These are phyloP conservation scores for Aspergillus sp. DNA, from an alignment of 2,329 filamentous ascomycete genomes.

Conservation along the genomic window DNA sequence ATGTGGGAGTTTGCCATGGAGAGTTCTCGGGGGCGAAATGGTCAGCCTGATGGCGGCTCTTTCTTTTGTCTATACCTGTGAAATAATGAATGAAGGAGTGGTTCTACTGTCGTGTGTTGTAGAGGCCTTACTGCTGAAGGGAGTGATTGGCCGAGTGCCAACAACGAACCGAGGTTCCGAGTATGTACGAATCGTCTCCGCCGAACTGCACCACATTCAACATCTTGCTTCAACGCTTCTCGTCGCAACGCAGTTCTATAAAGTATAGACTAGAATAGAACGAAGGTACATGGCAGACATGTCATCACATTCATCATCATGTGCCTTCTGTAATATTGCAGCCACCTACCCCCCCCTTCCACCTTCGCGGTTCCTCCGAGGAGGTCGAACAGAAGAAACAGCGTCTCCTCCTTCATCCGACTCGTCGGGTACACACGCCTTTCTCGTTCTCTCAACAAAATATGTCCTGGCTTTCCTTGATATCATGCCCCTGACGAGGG, in stretches of 20 bases:
- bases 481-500: constrained; percentile 80
- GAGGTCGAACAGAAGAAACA: constrained; percentile 15
- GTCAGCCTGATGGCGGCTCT: neutral
- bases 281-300: constrained; percentile 8
- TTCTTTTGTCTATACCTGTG: neutral
- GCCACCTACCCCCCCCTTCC: constrained; percentile 46
- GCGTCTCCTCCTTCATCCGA: constrained; percentile 22
- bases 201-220: neutral
- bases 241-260: neutral
- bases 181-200: no score
- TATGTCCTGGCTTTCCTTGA: constrained; percentile 85
- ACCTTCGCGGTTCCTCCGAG: constrained; percentile 19
- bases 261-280: neutral
- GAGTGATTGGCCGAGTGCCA: neutral
- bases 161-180: constrained; percentile 3
- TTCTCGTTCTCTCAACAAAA: constrained; percentile 74
- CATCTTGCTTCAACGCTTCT: neutral
- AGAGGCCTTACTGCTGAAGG: neutral
- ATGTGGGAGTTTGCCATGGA: no score
- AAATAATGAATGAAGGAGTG: no score
- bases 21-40: neutral
- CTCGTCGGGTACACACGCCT: constrained; percentile 22
- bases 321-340: constrained; percentile 61
- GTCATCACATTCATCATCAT: constrained; percentile 27
- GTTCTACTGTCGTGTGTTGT: neutral